A percentile compares a stretch with the other conserved stretches of the same genome.
Conservation (phyloP, 2,329 filamentous ascomycete genomes). For the Leptodontidium sp. region DNA sequence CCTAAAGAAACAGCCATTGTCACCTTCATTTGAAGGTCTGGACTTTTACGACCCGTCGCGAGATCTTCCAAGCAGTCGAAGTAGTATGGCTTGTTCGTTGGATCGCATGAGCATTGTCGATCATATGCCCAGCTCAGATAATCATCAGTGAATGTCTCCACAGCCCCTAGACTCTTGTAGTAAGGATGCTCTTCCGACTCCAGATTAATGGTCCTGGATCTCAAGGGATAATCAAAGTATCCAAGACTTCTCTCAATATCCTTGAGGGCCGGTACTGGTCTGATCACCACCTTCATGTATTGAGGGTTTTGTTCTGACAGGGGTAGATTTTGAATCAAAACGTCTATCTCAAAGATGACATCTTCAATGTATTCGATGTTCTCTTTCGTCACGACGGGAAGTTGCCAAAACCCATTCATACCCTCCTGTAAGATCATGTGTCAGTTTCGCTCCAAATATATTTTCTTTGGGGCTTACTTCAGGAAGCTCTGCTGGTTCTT, state of each 20-base stretch:
- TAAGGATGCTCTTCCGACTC: slow-evolving; percentile 51
- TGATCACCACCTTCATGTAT: slow-evolving; percentile 19
- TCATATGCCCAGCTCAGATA: slow-evolving; percentile 70
- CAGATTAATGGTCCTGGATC: slow-evolving; percentile 43
- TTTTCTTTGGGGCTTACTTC: slow-evolving; percentile 47
- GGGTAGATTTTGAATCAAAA: slow-evolving; percentile 37
- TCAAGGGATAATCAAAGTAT: slow-evolving; percentile 42
- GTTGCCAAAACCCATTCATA: slow-evolving; percentile 45
- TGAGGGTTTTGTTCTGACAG: slow-evolving; percentile 29
- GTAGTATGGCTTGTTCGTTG: slow-evolving; percentile 64
- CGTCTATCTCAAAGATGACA: slow-evolving; percentile 61
- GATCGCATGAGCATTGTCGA: slow-evolving; percentile 64
- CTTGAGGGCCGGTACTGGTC: slow-evolving; percentile 36
- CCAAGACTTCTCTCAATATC: slow-evolving; percentile 43
- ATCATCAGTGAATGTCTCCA: slow-evolving; percentile 68
- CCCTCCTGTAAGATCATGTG: slow-evolving; percentile 42
- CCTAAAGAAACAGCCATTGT: slow-evolving; percentile 65
- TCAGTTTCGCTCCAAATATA: slow-evolving; percentile 1
- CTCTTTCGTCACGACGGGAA: slow-evolving; percentile 38
- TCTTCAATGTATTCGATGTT: slow-evolving; percentile 61
- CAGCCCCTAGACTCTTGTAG: slow-evolving; percentile 69
- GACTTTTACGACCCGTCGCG: slow-evolving; percentile 57
- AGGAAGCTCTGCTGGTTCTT: slow-evolving; percentile 42
- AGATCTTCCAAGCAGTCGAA: slow-evolving; percentile 71
- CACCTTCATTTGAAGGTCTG: slow-evolving; percentile 64